Conservation (phyloP, 306 rosid species). For the Trifolium dubium region DNA sequence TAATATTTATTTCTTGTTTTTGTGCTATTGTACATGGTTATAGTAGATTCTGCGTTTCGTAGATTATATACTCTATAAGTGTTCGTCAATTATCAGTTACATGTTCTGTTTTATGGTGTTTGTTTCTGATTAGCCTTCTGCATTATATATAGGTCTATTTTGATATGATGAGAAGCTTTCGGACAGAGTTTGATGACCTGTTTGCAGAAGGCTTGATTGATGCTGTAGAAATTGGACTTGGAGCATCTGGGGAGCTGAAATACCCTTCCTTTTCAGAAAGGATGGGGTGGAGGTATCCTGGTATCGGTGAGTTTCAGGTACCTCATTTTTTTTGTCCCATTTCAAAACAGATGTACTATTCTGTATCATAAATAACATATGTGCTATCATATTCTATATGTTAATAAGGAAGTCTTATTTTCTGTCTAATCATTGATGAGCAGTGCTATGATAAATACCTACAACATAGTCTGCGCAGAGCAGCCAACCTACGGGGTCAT, state of each 20-base stretch:
- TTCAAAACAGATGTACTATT: constrained; percentile 35
- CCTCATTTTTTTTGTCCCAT: constrained; percentile 38
- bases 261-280: constrained; percentile 92
- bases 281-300: constrained; percentile 99
- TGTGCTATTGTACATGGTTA: constrained; percentile 8
- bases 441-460: constrained; percentile 95
- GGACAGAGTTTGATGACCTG: constrained; percentile 90
- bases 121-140: constrained; percentile 39
- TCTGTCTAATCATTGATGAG: constrained; percentile 39
- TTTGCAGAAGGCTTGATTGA: constrained; percentile 77
- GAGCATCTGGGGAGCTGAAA: constrained; percentile 93
- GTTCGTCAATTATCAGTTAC: constrained; percentile 9
- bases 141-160: constrained; percentile 75
- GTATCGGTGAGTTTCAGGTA: constrained; percentile 99
- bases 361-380: constrained; percentile 1
- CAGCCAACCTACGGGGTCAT: constrained; percentile 91
- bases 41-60: constrained; percentile 12
- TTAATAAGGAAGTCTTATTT: constrained; percentile 35
- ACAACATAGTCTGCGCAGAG: constrained; percentile 78
- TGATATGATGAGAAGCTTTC: constrained; percentile 98
- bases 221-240: constrained; percentile 89
- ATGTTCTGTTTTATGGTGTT: constrained; percentile 33
- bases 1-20: neutral
- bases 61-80: constrained; percentile 13
- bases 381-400: constrained; percentile 4